Conservation (phyloP, 2,329 filamentous ascomycete species). For the Phyllosticta paracitricarpa region DNA sequence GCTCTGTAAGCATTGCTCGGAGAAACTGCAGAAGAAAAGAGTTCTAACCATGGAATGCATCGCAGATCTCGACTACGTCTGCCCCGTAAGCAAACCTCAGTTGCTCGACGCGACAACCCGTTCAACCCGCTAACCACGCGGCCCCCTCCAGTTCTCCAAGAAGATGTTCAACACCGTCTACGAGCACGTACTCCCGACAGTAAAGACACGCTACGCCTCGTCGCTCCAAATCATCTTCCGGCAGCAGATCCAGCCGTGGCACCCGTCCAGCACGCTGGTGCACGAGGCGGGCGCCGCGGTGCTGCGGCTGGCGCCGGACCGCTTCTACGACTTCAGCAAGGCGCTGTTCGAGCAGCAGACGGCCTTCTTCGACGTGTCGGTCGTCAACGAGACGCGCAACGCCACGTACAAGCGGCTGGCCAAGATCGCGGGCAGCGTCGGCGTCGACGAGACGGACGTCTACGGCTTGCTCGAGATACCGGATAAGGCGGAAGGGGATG, state of each 20-base stretch:
- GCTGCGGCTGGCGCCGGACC: constrained; percentile 54
- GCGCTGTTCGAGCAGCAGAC: constrained; percentile 60
- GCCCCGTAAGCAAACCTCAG: constrained; percentile 42
- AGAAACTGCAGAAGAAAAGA: not conserved
- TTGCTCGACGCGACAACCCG: not conserved
- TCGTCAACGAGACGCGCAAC: constrained; percentile 79
- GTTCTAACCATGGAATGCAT: not conserved
- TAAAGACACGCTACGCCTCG: constrained; percentile 50
- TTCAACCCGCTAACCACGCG: constrained; percentile 14
- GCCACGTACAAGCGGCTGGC: constrained; percentile 71
- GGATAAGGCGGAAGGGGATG: constrained; percentile 54
- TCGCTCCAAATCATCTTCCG: constrained; percentile 71
- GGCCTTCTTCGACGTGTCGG: constrained; percentile 73
- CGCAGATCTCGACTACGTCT: constrained; percentile 80
- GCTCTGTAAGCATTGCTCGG: constrained; percentile 32
- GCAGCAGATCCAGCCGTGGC: constrained; percentile 91
- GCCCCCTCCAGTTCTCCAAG: constrained; percentile 45
- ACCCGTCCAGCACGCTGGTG: constrained; percentile 60
- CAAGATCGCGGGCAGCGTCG: constrained; percentile 58
- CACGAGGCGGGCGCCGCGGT: constrained; percentile 83
- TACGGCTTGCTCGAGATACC: constrained; percentile 59
- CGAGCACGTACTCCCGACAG: constrained; percentile 51
- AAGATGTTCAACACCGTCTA: constrained; percentile 73
- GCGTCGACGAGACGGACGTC: constrained; percentile 60
- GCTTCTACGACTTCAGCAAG: constrained; percentile 72